Evolutionary conservation across 805 yeast genomes (phyloP).

Genomic region (Metschnikowia kofuensis): DNA sequence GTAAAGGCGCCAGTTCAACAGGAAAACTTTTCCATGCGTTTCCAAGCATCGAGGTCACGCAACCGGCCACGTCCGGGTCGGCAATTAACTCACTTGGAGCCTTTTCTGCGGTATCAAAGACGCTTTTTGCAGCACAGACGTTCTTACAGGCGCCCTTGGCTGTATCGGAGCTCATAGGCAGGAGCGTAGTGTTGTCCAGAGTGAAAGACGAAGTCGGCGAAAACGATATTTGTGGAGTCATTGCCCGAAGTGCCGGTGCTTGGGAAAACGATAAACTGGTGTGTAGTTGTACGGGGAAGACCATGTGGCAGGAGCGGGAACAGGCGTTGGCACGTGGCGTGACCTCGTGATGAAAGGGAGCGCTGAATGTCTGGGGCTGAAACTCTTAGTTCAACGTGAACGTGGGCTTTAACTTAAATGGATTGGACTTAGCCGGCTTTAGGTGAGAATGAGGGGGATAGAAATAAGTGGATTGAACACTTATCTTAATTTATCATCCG

Average conservation of each 20-base stretch:
- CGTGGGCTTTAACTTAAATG: too few relatives aligned
- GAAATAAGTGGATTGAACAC: too few relatives aligned
- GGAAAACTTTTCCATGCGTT: slow-evolving; percentile 52
- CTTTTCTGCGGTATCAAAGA: slow-evolving; percentile 6
- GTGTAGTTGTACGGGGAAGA: slow-evolving; percentile 92
- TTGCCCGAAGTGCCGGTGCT: slow-evolving; percentile 94
- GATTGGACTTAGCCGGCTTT: too few relatives aligned
- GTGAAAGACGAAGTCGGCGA: slow-evolving; percentile 36
- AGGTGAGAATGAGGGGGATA: too few relatives aligned
- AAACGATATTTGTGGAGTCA: slow-evolving; percentile 70
- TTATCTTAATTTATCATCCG: too few relatives aligned
- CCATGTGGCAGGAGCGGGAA: slow-evolving; percentile 90
- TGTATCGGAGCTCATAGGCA: slow-evolving; percentile 65
- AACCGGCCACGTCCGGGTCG: slow-evolving; percentile 25
- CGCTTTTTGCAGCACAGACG: slow-evolving; percentile 33
- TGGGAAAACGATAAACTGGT: slow-evolving; percentile 96
- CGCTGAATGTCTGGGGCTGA: too few relatives aligned
- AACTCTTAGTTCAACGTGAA: too few relatives aligned
- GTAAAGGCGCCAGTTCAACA: slow-evolving; percentile 65
- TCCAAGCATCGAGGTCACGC: slow-evolving; percentile 34
- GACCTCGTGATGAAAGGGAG: slow-evolving; percentile 13
- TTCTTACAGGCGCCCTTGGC: slow-evolving; percentile 43
- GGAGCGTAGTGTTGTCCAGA: slow-evolving; percentile 53
- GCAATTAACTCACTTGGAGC: slow-evolving; percentile 38
- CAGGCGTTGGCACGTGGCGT: slow-evolving; percentile 70